Base-by-base conservation (phyloP, 1,284 basidiomycete genomes). In the Sphagnurus paluster region DNA sequence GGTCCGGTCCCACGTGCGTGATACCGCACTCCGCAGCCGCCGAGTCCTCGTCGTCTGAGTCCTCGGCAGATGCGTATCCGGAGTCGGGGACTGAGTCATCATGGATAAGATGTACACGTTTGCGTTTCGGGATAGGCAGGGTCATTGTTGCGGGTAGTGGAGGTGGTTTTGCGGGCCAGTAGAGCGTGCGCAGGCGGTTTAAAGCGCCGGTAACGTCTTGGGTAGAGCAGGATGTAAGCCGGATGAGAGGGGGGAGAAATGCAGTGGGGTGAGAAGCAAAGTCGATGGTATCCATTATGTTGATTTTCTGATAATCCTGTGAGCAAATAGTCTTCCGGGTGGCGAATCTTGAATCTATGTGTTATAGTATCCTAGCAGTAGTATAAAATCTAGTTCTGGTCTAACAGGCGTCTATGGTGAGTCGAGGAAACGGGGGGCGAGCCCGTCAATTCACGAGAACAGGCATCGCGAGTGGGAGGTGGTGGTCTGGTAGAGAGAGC, bases 41-140 rank as follows among this genome's bases (percentile, higher is more conserved):
- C 49, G 13, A 65, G 1, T 71, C 72, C 3, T 77, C 75, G 46
- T 33, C 30, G 2, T 33, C 30, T 33, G 30, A 7, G 3, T 33
- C 30, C 49, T 80, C 80, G 11, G 76, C 79, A 32, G 81, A 83
- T 3, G 80, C 82, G 50, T 84, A 84, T 30, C 81, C 81, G 8
- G 80, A 84, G 59, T 84, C 80, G 1, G 64, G 63, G 5, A 74
- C 69, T 17, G 64, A 66, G 28, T 60, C 64, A 46, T 73, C 68
- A 49, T 74, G 70, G 24, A 59, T 58, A 35, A 59, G 46, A 32
- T 50, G 52, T 2, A 33, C 21, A 29, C 46, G 36, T 8, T 36
- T 54, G 39, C 59, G 56, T 42, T 56, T 56, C 20, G 55, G 57
- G 16, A n/a, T n/a, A n/a, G n/a, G n/a, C n/a, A 63, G 46, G 7